Evolutionary conservation across 305 asterid species (phyloP).

Genomic region (Fraxinus baroniana): DNA sequence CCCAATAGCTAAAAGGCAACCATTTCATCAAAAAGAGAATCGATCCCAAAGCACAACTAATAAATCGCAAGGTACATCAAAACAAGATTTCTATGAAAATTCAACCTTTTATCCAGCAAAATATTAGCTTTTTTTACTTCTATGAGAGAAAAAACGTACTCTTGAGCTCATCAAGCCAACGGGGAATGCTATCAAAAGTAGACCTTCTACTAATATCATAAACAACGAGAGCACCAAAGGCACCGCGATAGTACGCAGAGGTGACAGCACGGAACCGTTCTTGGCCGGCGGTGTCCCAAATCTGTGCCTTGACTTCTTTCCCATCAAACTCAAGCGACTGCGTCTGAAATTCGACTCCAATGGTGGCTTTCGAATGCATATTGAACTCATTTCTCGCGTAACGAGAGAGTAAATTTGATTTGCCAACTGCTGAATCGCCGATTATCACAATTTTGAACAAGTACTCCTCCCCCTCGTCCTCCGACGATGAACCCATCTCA

Average conservation of each 20-base stretch:
- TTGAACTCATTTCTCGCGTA: constrained; percentile 79
- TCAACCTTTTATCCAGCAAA: not conserved
- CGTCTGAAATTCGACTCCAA: constrained; percentile 80
- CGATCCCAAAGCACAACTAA: not conserved
- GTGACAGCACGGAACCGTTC: constrained; percentile 86
- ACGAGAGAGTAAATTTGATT: constrained; percentile 70
- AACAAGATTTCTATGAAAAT: not conserved
- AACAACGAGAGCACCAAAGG: constrained; percentile 76
- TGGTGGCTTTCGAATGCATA: constrained; percentile 67
- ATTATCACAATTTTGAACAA: constrained; percentile 71
- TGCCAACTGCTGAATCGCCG: constrained; percentile 79
- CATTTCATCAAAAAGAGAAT: not conserved
- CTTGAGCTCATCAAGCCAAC: constrained; percentile 80
- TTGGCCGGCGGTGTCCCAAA: constrained; percentile 89
- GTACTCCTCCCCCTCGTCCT: constrained; percentile 77
- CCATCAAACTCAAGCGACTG: constrained; percentile 70
- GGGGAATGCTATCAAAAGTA: constrained; percentile 66
- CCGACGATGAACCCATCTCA: constrained; percentile 56
- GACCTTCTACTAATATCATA: constrained; percentile 64
- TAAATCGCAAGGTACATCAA: too few species aligned
- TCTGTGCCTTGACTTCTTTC: constrained; percentile 80
- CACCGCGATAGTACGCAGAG: constrained; percentile 82
- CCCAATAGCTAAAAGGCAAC: not conserved
- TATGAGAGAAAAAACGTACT: constrained; percentile 34
- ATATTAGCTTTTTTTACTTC: not conserved